Base-by-base conservation (phyloP, 805 yeast species). In the Saccharomycopsis javanensis region DNA sequence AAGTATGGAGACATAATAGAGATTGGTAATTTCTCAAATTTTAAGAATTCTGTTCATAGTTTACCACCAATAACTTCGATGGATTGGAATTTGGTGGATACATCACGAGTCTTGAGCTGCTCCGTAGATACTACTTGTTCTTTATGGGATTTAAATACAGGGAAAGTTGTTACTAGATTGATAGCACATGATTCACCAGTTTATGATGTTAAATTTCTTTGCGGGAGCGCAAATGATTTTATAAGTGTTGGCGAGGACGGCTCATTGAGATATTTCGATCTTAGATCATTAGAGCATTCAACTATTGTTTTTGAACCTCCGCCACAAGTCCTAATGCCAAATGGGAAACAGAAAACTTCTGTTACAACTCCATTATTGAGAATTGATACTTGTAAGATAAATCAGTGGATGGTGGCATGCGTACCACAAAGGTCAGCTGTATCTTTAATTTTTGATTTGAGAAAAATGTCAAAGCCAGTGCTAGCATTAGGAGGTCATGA, bases 101-200 rank as follows among this genome's bases (percentile, higher is more conserved):
- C 88, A 2, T 80, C 80, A 53, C 69, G 82, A 42, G 78, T 90
- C 20, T 85, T 94, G 37, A 88, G 97, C 1, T 81, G 92, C 61
- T 84, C 94, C 20, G 88, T 92, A 10, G 99, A 94, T 71, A 94
- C 99, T 0, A 94, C 99, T 0, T 94, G 99, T 71, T 91, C 98
- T 0, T 82, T 90, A 3, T 94, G 99, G 98, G 98, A 94, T 70
- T 69, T 90, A 33, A 70, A 83, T 23, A 71, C 75, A 50, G 83
- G 79, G 2, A 73, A 76, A 3, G 96, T 96, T 15, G 87, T 86
- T 67, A 92, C 98, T 0, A 97, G 94, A 71, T 75, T 94, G 52
- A 94, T 94, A 62, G 98, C 99, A 0, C 99, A 94, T 70, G 99
- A 94, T 68, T 82, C 85, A 62, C 97, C 90, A 69, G 99, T 94